Evolutionary conservation across 2,329 filamentous ascomycete genomes (phyloP).

Genomic region (Sarocladium strictum): DNA sequence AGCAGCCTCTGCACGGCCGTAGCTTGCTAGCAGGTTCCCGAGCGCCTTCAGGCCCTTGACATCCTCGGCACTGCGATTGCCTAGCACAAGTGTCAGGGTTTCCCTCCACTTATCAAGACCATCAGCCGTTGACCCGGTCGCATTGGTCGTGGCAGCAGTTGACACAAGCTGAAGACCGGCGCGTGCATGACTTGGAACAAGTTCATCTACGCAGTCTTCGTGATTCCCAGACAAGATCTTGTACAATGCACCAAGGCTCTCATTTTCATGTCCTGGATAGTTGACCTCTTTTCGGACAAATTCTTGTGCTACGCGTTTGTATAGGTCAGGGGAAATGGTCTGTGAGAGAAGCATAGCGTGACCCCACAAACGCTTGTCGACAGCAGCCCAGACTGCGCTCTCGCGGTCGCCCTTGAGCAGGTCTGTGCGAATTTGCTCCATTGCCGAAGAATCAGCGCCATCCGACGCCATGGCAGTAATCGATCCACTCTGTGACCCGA

Average conservation of each 20-base stretch:
- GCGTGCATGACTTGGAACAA: slow-evolving; percentile 86
- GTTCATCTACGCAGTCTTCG: slow-evolving; percentile 91
- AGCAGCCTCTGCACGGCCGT: slow-evolving; percentile 83
- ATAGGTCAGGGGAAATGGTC: slow-evolving; percentile 71
- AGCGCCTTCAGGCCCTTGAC: slow-evolving; percentile 70
- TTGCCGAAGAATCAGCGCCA: slow-evolving; percentile 59
- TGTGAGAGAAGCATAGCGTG: slow-evolving; percentile 88
- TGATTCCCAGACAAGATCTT: slow-evolving; percentile 90
- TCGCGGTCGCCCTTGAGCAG: slow-evolving; percentile 79
- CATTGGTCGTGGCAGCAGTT: slow-evolving; percentile 50
- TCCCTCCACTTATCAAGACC: slow-evolving; percentile 93
- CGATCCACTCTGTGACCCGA: slow-evolving; percentile 19
- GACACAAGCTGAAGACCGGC: slow-evolving; percentile 89
- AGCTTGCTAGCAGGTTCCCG: slow-evolving; percentile 75
- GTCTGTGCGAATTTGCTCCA: slow-evolving; percentile 66
- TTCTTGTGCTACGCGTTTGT: slow-evolving; percentile 90
- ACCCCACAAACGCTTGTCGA: slow-evolving; percentile 90
- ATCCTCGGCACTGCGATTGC: slow-evolving; percentile 81
- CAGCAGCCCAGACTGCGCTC: slow-evolving; percentile 87
- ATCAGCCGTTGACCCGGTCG: slow-evolving; percentile 6
- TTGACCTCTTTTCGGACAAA: slow-evolving; percentile 95
- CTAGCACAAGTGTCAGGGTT: slow-evolving; percentile 77
- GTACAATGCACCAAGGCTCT: slow-evolving; percentile 86
- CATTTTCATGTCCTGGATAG: slow-evolving; percentile 68
- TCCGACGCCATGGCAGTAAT: slow-evolving; percentile 49